Base-by-base conservation (phyloP, 164 flowering plant genomes). In the Nymphaea colorata region DNA sequence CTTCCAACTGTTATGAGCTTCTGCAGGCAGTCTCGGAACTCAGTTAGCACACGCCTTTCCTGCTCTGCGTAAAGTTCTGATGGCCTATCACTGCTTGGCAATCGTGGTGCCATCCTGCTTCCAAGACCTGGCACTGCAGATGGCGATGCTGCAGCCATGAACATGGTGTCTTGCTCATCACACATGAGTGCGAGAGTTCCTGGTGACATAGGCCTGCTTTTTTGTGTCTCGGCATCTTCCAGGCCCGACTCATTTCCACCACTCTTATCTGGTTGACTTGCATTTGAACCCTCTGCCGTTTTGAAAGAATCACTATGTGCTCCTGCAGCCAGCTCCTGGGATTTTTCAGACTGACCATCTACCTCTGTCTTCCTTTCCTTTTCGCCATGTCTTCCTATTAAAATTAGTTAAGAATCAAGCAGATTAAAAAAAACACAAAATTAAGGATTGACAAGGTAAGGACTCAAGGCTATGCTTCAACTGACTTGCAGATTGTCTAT, bases 171-270 rank as follows among this genome's bases (percentile, higher is more conserved):
- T 74, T 87, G 80, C 79, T 94, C 98, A 77, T 94, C 92, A 66
- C 98, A 94, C 97, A 90, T 89, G 73, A 94, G 75, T 44, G 97
- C 98, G 62, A 88, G 82, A 4, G 96, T 94, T 73, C 84, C 89
- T 42, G 98, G 98, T 72, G 98, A 94, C 91, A 91, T 85, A 41
- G 98, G 87, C 71, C 90, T 81, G 64, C 72, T 76, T 67, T 81
- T 84, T 67, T 81, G 84, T 12, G 63, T 69, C 69, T 88, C 92
- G 68, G 76, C 80, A 69, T 83, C 83, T 80, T 90, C 88, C 55
- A 85, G 78, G 68, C 73, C 79, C 41, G 86, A 81, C 10, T 83
- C 84, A 4, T 12, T 8, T 1, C 77, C 74, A 41, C 80, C 74
- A 6, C 53, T 62, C 69, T 82, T 83, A 61, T 86, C 90, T 68